These are phyloP conservation scores for Saccharomycopsis crataegensis DNA, from an alignment of 1,139 yeast species.

Conservation along the genomic window DNA sequence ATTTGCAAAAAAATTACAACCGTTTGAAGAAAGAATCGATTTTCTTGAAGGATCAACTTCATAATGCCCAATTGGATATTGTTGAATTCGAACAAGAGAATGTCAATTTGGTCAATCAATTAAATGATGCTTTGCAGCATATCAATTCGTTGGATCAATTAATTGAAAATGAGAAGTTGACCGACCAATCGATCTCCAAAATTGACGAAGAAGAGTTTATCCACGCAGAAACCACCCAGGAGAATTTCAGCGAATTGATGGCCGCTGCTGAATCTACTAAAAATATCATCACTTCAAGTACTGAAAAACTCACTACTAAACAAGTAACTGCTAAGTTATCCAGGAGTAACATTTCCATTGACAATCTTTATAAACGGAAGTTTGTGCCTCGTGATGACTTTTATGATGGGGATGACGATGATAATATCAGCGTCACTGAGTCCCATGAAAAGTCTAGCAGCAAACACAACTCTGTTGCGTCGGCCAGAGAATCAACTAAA, in stretches of 20 bases:
- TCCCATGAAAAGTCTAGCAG: not conserved
- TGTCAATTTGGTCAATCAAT: conserved; percentile 15
- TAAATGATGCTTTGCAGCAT: conserved; percentile 18
- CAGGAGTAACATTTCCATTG: not conserved
- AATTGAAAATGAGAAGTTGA: conserved; percentile 13
- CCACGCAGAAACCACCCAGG: not conserved
- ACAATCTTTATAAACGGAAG: not conserved
- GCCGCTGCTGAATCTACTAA: conserved; percentile 6
- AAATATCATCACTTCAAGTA: not conserved
- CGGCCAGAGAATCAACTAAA: conserved; percentile 5
- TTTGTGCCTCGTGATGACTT: conserved; percentile 3
- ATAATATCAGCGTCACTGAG: conserved; percentile 1
- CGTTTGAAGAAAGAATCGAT: conserved; percentile 18
- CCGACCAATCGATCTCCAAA: conserved; percentile 5
- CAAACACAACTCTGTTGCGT: not conserved
- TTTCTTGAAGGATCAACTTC: conserved; percentile 18
- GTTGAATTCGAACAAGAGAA: conserved; percentile 19
- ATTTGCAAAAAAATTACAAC: conserved; percentile 17
- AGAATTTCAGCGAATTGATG: conserved; percentile 1
- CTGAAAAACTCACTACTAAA: not conserved
- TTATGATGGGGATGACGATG: not conserved
- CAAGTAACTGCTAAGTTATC: not conserved
- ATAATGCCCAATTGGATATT: conserved; percentile 18
- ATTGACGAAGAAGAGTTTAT: not conserved
- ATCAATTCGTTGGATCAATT: conserved; percentile 17